Evolutionary conservation across 345 rosid genomes (phyloP), one percentile per base, ranked within the genome.

Genomic region (Citrus medica): DNA sequence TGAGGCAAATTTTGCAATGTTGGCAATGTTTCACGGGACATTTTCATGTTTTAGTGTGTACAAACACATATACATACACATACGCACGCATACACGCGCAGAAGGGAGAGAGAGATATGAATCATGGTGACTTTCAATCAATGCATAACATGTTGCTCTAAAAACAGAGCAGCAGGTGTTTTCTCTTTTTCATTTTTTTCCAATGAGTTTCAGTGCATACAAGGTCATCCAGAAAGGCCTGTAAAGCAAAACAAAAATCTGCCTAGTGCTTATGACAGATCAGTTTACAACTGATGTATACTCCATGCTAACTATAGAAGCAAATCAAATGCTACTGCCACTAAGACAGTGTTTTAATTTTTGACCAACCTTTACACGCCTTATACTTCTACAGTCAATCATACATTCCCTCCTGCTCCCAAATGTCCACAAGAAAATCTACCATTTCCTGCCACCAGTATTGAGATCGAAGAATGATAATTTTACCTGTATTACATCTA

Each of bases 391-490:
- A 27, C 73, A 69, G 76, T 92, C 84, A 94, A 76, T 90, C 97
- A 71, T 94, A 92, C 88, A 91, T 81, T 17, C 95, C 98, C 79
- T 92, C 97, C 79, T 94, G 95, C 82, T 94, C 98, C 96, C 98
- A 94, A 27, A 85, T 42, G 85, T 94, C 96, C 72, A 94, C 97
- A 21, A 94, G 93, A 87, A 92, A 94, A 84, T 92, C 97, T 42
- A 91, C 92, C 98, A 94, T 94, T 86, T 92, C 98, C 98, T 94
- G 90, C 38, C 76, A 76, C 38, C 76, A 76, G 38, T 71, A 67
- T 37, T 56, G 72, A 10, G 55, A 76, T 71, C 59, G 7, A 16
- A 1, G 4, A 35, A 8, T 48, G 56, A 79, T 68, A 16, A 48
- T 58, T 14, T 59, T 38, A 46, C 17, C 24, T 37, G 60, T 4